Percentiles rank a stretch among this genome's conserved stretches.
Evolutionary conservation across 768 basidiomycete species (phyloP).

Genomic region (Phylloporus scabripes): DNA sequence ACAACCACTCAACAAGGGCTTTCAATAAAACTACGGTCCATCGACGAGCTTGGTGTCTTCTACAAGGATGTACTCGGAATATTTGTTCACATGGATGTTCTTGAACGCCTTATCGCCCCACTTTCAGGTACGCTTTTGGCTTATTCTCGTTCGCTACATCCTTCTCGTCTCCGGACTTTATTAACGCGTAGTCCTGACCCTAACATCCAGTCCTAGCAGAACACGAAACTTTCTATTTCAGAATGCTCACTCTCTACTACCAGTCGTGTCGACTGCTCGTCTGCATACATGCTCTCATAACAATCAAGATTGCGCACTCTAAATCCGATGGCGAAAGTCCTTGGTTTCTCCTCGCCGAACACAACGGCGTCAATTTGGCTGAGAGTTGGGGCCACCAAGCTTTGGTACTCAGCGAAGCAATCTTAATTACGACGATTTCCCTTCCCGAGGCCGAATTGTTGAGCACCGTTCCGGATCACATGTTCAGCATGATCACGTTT

Average conservation of each 20-base stretch:
- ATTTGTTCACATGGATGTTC: slow-evolving; percentile 31
- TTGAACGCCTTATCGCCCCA: slow-evolving; percentile 35
- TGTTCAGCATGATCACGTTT: slow-evolving; percentile 40
- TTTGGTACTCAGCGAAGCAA: slow-evolving; percentile 33
- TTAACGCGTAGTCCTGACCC: slow-evolving; percentile 17
- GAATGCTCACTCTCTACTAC: slow-evolving; percentile 38
- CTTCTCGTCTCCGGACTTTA: neutral
- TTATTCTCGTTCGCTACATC: neutral
- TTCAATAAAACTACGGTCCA: slow-evolving; percentile 25
- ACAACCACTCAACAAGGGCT: slow-evolving; percentile 30
- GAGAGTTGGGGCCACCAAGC: slow-evolving; percentile 36
- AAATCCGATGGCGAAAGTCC: slow-evolving; percentile 14
- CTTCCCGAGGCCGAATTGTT: slow-evolving; percentile 32
- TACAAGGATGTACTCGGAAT: slow-evolving; percentile 32
- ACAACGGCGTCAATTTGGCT: slow-evolving; percentile 32
- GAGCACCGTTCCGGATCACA: slow-evolving; percentile 37
- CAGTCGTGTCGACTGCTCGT: slow-evolving; percentile 37
- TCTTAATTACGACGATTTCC: slow-evolving; percentile 33
- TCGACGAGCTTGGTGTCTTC: slow-evolving; percentile 28
- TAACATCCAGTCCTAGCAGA: slow-evolving; percentile 36
- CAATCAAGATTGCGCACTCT: slow-evolving; percentile 19
- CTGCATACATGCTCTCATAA: slow-evolving; percentile 33
- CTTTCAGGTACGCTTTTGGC: slow-evolving; percentile 30
- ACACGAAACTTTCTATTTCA: slow-evolving; percentile 39
- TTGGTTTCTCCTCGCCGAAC: slow-evolving; percentile 32